phyloP scores from a whole-genome alignment of 1,139 yeast species.

The Candida labiduridarum region DNA sequence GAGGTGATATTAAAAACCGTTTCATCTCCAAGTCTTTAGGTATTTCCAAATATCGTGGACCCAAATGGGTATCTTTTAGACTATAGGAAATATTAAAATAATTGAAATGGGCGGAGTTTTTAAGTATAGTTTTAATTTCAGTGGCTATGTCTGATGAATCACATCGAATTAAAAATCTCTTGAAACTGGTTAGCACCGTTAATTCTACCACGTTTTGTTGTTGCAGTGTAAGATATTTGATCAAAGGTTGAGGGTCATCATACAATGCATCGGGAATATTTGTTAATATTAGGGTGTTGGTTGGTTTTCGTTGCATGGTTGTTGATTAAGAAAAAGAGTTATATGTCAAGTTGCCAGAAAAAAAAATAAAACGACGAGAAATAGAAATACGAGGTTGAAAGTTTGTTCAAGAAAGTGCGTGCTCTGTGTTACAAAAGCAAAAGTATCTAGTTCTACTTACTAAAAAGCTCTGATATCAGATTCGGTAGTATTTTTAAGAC shows the following conservation, averaged over 20 bases:
- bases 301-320: slow-evolving; percentile 23
- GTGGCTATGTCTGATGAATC: slow-evolving; percentile 25
- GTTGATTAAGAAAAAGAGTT: background rate
- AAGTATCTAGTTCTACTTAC: background rate
- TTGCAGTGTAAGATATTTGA: slow-evolving; percentile 26
- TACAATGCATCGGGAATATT: slow-evolving; percentile 24
- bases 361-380: background rate
- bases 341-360: background rate
- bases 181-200: slow-evolving; percentile 37
- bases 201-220: slow-evolving; percentile 34
- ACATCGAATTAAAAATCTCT: slow-evolving; percentile 40
- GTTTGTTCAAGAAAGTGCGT: background rate
- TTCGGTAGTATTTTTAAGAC: slow-evolving; percentile 5
- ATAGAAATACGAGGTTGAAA: background rate
- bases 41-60: slow-evolving; percentile 38
- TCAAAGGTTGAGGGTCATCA: slow-evolving; percentile 28
- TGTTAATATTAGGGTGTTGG: slow-evolving; percentile 47
- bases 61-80: slow-evolving; percentile 33
- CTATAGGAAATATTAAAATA: slow-evolving; percentile 30
- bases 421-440: background rate
- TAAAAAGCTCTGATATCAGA: slow-evolving; percentile 2
- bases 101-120: slow-evolving; percentile 17
- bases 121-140: slow-evolving; percentile 22
- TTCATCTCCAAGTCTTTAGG: slow-evolving; percentile 44
- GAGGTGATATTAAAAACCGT: slow-evolving; percentile 49